A percentile compares a stretch with the other conserved stretches of the same genome.
Conservation (phyloP, 139 green algal species). For the Raphidocelis subcapitata region DNA sequence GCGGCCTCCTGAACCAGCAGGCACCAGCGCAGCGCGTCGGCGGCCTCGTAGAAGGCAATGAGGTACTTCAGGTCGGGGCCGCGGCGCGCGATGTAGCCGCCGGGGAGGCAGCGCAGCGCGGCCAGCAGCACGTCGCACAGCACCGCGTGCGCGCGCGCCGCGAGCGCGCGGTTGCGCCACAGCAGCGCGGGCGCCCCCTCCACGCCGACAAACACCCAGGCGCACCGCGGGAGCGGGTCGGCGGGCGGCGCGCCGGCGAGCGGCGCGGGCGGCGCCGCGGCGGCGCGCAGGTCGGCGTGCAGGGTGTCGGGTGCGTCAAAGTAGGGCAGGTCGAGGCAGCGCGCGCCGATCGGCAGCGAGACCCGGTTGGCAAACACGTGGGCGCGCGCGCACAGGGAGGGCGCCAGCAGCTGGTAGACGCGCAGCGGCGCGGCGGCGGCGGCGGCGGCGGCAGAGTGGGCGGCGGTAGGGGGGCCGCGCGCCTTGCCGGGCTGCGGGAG, state of each 20-base stretch:
- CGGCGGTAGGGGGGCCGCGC: not conserved
- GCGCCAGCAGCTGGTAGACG: slow-evolving; percentile 1
- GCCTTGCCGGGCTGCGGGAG: not conserved
- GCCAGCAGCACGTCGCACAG: not conserved
- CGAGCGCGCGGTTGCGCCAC: not conserved
- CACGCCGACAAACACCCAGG: slow-evolving; percentile 18
- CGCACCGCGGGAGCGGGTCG: slow-evolving; percentile 5
- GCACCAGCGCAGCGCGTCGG: slow-evolving; percentile 43
- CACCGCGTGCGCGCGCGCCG: not conserved
- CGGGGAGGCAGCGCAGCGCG: not conserved
- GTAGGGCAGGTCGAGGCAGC: not conserved
- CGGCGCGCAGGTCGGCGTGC: not conserved
- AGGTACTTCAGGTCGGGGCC: slow-evolving; percentile 46
- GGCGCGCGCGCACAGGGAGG: not conserved
- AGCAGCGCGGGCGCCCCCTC: slow-evolving; percentile 1
- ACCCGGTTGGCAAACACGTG: not conserved
- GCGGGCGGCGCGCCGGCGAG: too few relatives aligned
- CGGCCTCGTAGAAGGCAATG: slow-evolving; percentile 31
- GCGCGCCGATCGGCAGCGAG: not conserved
- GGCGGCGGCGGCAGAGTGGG: not conserved
- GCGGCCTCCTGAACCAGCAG: slow-evolving; percentile 39
- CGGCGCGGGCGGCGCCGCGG: too few relatives aligned
- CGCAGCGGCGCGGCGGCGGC: not conserved
- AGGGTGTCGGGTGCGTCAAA: not conserved
- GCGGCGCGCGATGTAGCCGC: slow-evolving; percentile 5